These are phyloP conservation scores for Euphorbia peplus DNA, from an alignment of 345 rosid genomes.

Conservation along the genomic window DNA sequence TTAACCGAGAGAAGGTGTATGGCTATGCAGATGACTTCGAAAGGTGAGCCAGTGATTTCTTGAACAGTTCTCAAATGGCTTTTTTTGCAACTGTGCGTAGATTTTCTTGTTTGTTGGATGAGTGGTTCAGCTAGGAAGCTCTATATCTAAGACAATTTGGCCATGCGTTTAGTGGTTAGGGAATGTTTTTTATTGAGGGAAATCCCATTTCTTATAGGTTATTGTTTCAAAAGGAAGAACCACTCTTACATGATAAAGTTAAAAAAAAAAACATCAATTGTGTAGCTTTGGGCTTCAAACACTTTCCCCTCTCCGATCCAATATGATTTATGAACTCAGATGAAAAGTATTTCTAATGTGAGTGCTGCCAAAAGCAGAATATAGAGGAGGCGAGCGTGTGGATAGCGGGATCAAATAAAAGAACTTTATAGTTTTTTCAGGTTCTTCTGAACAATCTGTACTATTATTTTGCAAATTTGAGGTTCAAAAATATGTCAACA, in stretches of 20 bases:
- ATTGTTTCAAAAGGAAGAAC: background rate
- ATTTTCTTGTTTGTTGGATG: background rate
- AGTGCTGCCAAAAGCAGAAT: background rate
- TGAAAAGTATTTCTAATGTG: background rate
- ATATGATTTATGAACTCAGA: background rate
- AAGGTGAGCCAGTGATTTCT: constrained; percentile 46
- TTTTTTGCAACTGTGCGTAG: background rate
- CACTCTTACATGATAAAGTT: background rate
- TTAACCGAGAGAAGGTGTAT: constrained; percentile 59
- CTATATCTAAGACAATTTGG: background rate
- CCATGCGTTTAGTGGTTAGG: background rate
- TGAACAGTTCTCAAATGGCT: background rate
- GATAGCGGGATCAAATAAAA: background rate
- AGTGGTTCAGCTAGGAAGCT: background rate
- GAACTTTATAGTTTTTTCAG: too few relatives aligned
- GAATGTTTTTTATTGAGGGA: background rate
- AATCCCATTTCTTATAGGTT: background rate
- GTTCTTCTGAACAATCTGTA: too few relatives aligned
- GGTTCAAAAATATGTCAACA: background rate
- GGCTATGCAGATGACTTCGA: constrained; percentile 84
- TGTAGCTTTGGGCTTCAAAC: background rate
- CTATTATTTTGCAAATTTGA: background rate
- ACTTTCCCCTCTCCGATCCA: background rate
- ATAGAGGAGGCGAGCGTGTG: background rate
- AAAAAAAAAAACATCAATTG: background rate